These are phyloP conservation scores for Trichoderma simmonsii DNA, from an alignment of 2,329 filamentous ascomycete genomes.

Conservation along the genomic window DNA sequence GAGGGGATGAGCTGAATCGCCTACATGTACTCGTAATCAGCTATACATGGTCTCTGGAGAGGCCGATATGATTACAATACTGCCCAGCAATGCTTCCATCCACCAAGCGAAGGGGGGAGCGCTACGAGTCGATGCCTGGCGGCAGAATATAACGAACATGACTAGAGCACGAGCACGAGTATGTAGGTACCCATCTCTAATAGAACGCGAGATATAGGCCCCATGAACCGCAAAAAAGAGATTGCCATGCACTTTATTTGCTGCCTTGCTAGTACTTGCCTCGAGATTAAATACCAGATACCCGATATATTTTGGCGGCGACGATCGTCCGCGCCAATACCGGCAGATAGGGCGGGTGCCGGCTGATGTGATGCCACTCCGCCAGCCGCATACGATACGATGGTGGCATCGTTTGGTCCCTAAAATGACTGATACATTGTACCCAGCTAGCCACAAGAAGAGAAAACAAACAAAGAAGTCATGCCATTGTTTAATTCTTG, in stretches of 20 bases:
- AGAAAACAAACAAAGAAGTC: not conserved
- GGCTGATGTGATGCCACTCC: conserved; percentile 14
- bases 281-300: conserved; percentile 16
- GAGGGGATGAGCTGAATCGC: not conserved
- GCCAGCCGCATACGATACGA: not conserved
- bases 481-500: not conserved
- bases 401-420: conserved; percentile 8
- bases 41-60: not conserved
- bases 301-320: conserved; percentile 13
- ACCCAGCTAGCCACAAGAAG: not conserved
- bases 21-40: too few species aligned
- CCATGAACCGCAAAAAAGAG: not conserved
- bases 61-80: not conserved
- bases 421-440: not conserved
- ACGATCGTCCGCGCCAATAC: conserved; percentile 15
- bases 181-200: not conserved
- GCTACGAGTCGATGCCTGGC: not conserved
- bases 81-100: not conserved
- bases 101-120: not conserved
- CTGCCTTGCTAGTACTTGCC: not conserved
- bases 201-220: not conserved
- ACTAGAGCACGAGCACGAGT: not conserved
- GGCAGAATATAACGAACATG: not conserved
- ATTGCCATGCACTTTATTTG: not conserved
- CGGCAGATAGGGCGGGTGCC: conserved; percentile 16